Evolutionary conservation across 495 filamentous ascomycete species (phyloP), one percentile per base, ranked within the genome.

Genomic region (Penicillium argentinense): DNA sequence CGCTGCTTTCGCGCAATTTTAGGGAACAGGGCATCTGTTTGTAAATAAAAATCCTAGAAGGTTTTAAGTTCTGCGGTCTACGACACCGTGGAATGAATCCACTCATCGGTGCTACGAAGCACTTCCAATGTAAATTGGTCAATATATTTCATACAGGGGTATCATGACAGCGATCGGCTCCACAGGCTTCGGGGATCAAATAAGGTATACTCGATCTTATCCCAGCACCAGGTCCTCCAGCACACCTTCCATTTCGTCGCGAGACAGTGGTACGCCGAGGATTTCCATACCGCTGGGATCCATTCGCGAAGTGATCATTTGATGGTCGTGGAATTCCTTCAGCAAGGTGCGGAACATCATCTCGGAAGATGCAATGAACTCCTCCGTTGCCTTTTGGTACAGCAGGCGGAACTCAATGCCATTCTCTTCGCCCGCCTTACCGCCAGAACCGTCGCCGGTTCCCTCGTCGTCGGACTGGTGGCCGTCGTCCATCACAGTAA

Each of bases 281-380:
- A 92, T 73, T 58, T 97, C 95, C 25, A 85, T 87, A 0, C 93
- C 93, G 43, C 86, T 72, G 2, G 77, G 78, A 72, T 97, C 92
- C 69, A 90, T 91, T 49, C 85, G 81, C 42, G 84, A 89, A 16
- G 86, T 86, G 47, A 98, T 82, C 85, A 97, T 97, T 57, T 96
- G 89, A 69, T 98, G 93, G 56, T 98, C 93, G 60, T 95, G 88
- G 66, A 98, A 95, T 79, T 98, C 93, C 70, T 97, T 97, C 57
- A 98, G 63, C 66, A 98, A 51, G 22, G 89, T 92, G 51, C 93
- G 77, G 68, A 97, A 98, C 56, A 85, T 89, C 82, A 96, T 90
- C 75, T 98, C 93, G 47, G 85, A 95, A 54, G 88, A 91, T 53
- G 92, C 96, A 29, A 97, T 91, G 65, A 98, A 96, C 62, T 97